These are phyloP conservation scores for Proteromonas lacertae DNA, from an alignment of 352 stramenopile genomes.

Conservation along the genomic window DNA sequence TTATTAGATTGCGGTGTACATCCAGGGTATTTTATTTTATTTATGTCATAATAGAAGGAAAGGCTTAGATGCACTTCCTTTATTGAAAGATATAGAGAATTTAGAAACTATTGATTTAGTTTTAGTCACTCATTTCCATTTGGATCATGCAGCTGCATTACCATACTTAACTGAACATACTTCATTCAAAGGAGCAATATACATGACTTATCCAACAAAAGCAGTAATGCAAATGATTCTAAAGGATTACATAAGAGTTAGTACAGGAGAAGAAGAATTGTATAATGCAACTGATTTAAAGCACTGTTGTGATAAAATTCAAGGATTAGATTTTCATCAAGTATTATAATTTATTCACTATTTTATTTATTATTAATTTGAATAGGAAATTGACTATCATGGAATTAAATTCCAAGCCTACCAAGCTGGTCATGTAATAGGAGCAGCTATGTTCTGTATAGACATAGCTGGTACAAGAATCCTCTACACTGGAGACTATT, in stretches of 20 bases:
- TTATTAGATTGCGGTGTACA: constrained; percentile 58
- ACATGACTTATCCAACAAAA: constrained; percentile 97
- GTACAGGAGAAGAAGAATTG: constrained; percentile 6
- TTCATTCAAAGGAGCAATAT: constrained; percentile 67
- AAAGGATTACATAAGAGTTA: constrained; percentile 71
- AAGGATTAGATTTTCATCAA: no score
- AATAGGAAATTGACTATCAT: constrained; percentile 11
- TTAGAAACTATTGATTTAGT: constrained; percentile 50
- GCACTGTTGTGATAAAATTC: constrained; percentile 1
- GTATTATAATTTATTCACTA: no score
- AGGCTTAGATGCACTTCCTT: constrained; percentile 71
- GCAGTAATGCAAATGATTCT: constrained; percentile 89
- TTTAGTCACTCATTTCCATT: constrained; percentile 96
- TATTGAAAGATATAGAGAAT: constrained; percentile 77
- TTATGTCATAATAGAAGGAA: constrained; percentile 50
- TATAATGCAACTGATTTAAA: neutral
- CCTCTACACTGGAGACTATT: constrained; percentile 93
- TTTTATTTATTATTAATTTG: no score
- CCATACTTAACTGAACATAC: constrained; percentile 96
- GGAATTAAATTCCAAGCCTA: constrained; percentile 92
- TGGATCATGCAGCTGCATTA: constrained; percentile 91
- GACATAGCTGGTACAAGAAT: constrained; percentile 84
- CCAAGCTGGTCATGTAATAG: constrained; percentile 91
- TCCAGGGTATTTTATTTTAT: constrained; percentile 31
- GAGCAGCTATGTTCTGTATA: constrained; percentile 94